Conservation (phyloP, 306 rosid genomes). For the Sphenostylis stenocarpa region DNA sequence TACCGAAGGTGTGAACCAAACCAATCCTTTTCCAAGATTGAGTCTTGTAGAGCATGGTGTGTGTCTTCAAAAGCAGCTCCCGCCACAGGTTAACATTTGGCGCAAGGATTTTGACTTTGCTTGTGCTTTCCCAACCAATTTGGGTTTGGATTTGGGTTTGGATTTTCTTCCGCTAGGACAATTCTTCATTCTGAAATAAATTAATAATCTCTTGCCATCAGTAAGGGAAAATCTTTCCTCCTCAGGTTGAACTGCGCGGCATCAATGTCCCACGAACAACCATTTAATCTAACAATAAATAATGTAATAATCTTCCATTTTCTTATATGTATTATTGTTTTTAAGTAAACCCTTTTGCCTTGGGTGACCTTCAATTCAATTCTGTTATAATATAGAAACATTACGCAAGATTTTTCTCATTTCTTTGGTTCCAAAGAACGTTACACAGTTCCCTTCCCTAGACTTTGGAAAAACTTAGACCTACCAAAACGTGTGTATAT, state of each 20-base stretch:
- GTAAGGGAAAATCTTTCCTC: slow-evolving; percentile 17
- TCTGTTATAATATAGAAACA: neutral
- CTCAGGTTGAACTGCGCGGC: neutral
- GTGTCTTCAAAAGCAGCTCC: slow-evolving; percentile 11
- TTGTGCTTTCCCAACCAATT: neutral
- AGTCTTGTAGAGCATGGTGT: neutral
- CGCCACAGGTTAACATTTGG: neutral
- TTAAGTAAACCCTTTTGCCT: neutral
- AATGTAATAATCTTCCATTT: neutral
- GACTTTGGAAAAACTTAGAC: no score
- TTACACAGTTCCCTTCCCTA: neutral
- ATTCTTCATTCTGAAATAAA: slow-evolving; percentile 15
- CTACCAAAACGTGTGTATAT: neutral
- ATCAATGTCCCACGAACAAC: neutral
- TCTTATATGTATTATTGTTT: neutral
- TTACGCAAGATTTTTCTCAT: neutral
- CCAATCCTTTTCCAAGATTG: neutral
- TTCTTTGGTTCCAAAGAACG: neutral
- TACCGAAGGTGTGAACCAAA: neutral
- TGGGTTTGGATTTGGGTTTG: neutral
- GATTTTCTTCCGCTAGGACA: neutral
- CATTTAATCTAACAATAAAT: neutral
- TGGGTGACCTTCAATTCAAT: neutral
- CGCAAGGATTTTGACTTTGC: neutral
- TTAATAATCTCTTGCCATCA: slow-evolving; percentile 6